Conservation (phyloP, 331 rosid genomes). For the Prunus yedoensis region DNA sequence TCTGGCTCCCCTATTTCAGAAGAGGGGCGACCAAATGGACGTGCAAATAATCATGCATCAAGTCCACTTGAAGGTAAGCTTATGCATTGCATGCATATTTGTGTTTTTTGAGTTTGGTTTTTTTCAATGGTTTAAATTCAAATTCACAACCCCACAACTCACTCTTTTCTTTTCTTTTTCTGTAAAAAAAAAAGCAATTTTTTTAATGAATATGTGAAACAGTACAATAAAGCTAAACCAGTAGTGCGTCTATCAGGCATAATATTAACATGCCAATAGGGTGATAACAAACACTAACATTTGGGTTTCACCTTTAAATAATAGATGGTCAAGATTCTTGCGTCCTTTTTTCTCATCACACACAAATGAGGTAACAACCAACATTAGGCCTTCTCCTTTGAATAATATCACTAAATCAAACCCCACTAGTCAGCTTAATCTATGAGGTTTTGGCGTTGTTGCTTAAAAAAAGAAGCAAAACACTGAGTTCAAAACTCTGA, state of each 20-base stretch:
- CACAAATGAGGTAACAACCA: background rate
- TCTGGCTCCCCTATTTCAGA: slow-evolving; percentile 92
- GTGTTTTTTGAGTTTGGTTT: background rate
- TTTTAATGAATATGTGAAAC: background rate
- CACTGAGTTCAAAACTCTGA: background rate
- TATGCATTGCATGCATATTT: background rate
- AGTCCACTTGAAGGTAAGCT: slow-evolving; percentile 80
- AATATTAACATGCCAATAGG: background rate
- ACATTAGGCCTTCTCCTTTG: background rate
- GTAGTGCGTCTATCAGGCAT: background rate
- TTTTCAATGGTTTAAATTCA: slow-evolving; percentile 1
- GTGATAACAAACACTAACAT: background rate
- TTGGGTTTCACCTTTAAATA: background rate
- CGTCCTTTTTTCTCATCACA: background rate
- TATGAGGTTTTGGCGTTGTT: background rate
- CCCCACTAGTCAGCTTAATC: background rate
- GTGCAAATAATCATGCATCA: slow-evolving; percentile 52
- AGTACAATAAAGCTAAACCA: background rate
- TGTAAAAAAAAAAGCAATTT: background rate
- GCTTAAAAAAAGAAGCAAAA: background rate
- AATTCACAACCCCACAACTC: background rate
- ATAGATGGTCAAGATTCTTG: background rate
- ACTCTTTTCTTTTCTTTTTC: background rate
- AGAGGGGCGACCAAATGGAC: slow-evolving; percentile 79
- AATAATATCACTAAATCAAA: background rate